Evolutionary conservation across 192 early-diverging fungal genomes (phyloP).

Genomic region (Rhizoclosmatium sp.): DNA sequence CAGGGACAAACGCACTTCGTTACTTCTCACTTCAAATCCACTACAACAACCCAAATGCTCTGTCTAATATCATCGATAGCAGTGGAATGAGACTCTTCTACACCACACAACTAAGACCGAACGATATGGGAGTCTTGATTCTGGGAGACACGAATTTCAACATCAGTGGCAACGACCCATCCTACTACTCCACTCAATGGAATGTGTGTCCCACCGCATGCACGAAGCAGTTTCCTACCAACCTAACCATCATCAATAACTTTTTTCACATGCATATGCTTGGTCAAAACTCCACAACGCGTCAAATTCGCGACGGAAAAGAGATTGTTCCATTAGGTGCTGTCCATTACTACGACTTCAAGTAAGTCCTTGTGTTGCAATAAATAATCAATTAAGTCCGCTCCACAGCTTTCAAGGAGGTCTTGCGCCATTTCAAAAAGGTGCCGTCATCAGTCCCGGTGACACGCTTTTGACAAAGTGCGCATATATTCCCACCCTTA

Average conservation of each 20-base stretch:
- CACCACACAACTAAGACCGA: conserved; percentile 18
- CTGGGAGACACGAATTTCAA: conserved; percentile 20
- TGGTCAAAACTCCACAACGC: conserved; percentile 14
- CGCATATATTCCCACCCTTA: conserved; percentile 30
- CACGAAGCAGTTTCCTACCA: conserved; percentile 37
- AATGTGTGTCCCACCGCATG: conserved; percentile 36
- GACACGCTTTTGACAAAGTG: conserved; percentile 43
- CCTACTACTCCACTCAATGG: neutral
- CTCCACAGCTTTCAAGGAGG: neutral
- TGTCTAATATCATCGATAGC: conserved; percentile 14
- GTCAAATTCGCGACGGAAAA: conserved; percentile 31
- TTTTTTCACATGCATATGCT: conserved; percentile 41
- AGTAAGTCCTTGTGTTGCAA: neutral
- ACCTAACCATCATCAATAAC: conserved; percentile 30
- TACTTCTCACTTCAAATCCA: conserved; percentile 42
- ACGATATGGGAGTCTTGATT: conserved; percentile 37
- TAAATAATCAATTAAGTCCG: neutral
- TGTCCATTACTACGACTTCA: conserved; percentile 35
- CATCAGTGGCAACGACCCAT: conserved; percentile 23
- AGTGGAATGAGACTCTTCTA: conserved; percentile 35
- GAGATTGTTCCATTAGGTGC: conserved; percentile 37
- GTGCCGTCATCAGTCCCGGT: conserved; percentile 23
- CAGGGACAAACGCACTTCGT: neutral
- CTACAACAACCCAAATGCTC: conserved; percentile 34
- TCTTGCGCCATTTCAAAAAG: neutral